Conservation (phyloP, 345 rosid genomes). For the Hibiscus trionum region DNA sequence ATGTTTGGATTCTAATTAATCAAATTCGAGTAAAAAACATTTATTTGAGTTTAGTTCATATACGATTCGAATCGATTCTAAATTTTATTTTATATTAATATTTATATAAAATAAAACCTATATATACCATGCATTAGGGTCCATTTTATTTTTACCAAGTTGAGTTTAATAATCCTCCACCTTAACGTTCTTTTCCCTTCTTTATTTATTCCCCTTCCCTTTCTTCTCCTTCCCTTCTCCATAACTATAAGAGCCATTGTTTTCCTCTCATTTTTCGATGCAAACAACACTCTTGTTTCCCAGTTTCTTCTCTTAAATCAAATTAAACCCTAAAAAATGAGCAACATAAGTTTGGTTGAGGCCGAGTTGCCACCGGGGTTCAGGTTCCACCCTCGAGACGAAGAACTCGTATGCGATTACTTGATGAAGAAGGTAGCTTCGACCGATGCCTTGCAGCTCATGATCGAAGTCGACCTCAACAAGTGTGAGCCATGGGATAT, state of each 20-base stretch:
- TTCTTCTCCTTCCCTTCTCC: not conserved
- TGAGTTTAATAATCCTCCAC: slow-evolving; percentile 1
- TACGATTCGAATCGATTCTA: too few species aligned
- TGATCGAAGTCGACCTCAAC: slow-evolving; percentile 85
- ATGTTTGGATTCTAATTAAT: too few species aligned
- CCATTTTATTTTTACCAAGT: slow-evolving; percentile 4
- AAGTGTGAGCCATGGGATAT: slow-evolving; percentile 95
- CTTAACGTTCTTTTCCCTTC: not conserved
- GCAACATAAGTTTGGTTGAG: slow-evolving; percentile 65
- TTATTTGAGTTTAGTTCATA: too few species aligned
- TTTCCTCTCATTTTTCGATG: not conserved
- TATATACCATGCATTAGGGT: not conserved
- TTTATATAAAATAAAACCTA: not conserved
- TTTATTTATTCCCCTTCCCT: not conserved
- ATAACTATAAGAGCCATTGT: not conserved
- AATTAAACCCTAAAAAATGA: slow-evolving; percentile 15
- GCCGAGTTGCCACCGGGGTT: slow-evolving; percentile 82
- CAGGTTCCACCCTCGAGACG: slow-evolving; percentile 83
- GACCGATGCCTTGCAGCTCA: slow-evolving; percentile 25
- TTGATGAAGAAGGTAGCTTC: slow-evolving; percentile 46
- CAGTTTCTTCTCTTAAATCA: slow-evolving; percentile 4
- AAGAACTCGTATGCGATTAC: slow-evolving; percentile 86
- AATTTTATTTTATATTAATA: too few species aligned
- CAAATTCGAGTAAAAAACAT: too few species aligned
- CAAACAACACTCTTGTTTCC: not conserved